phyloP scores from a whole-genome alignment of 2,329 filamentous ascomycete genomes.

The Ustulina deusta region DNA sequence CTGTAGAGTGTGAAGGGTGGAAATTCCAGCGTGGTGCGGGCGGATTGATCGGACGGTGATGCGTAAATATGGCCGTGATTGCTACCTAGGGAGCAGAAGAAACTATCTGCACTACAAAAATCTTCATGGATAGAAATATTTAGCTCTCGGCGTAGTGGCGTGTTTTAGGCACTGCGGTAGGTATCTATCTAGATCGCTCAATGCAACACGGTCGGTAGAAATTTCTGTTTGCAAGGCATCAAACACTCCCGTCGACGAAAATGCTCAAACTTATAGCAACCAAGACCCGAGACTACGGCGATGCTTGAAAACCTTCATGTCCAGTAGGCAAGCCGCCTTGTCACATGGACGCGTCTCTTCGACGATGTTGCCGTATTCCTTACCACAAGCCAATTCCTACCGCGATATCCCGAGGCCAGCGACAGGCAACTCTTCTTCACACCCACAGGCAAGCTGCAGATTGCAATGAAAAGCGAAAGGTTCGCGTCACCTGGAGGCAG shows the following conservation, averaged over 20 bases:
- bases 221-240: too few relatives aligned
- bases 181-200: background rate
- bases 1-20: slow-evolving; percentile 10
- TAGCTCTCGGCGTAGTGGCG: background rate
- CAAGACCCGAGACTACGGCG: too few relatives aligned
- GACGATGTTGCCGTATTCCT: too few relatives aligned
- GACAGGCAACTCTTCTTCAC: slow-evolving; percentile 65
- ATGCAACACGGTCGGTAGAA: too few relatives aligned
- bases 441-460: slow-evolving; percentile 62
- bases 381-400: too few relatives aligned
- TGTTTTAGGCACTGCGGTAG: background rate
- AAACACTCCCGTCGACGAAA: too few relatives aligned
- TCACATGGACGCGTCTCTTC: too few relatives aligned
- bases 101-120: background rate
- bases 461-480: slow-evolving; percentile 69
- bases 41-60: background rate
- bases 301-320: too few relatives aligned
- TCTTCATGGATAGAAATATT: background rate
- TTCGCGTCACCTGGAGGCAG: slow-evolving; percentile 80
- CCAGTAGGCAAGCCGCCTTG: too few relatives aligned
- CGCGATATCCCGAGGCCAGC: too few relatives aligned
- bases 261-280: too few relatives aligned
- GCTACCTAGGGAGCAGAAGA: background rate
- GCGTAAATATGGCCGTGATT: background rate
- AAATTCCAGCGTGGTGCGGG: slow-evolving; percentile 14